These are phyloP conservation scores for Ustilago nuda DNA, from an alignment of 1,284 basidiomycete genomes.

Conservation along the genomic window DNA sequence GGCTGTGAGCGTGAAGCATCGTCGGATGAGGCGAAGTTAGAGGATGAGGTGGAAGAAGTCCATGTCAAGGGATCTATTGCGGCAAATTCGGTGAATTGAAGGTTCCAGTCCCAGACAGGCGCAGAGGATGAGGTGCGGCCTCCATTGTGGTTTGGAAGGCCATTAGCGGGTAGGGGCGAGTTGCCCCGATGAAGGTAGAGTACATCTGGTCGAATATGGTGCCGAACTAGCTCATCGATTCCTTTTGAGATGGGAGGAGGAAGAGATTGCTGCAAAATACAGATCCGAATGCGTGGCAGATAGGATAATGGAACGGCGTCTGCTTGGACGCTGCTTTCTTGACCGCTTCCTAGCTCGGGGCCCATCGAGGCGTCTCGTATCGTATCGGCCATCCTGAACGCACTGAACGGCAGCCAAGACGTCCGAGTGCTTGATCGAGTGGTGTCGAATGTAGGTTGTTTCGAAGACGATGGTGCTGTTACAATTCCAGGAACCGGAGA, in stretches of 20 bases:
- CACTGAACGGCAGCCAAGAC: too few species aligned
- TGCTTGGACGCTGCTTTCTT: conserved; percentile 7
- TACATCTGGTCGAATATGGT: conserved; percentile 36
- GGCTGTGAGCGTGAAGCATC: neutral
- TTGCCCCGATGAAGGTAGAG: conserved; percentile 8
- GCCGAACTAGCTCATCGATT: conserved; percentile 18
- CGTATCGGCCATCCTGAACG: conserved; percentile 14
- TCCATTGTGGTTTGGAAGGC: neutral
- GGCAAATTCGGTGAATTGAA: conserved; percentile 16
- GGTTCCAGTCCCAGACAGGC: conserved; percentile 42
- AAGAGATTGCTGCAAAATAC: conserved; percentile 21
- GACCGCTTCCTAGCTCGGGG: conserved; percentile 9
- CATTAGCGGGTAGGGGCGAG: conserved; percentile 9
- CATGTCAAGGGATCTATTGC: conserved; percentile 7
- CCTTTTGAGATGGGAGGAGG: conserved; percentile 16
- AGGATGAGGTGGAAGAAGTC: conserved; percentile 32
- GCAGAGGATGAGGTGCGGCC: neutral
- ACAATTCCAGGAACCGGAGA: neutral
- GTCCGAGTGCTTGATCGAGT: too few species aligned
- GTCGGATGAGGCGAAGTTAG: conserved; percentile 16
- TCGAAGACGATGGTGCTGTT: neutral
- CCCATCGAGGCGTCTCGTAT: conserved; percentile 38
- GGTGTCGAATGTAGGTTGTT: too few species aligned
- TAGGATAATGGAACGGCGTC: conserved; percentile 20
- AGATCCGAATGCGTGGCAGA: conserved; percentile 26